These are phyloP conservation scores for Tylopilus vinaceipallidus DNA, from an alignment of 768 basidiomycete genomes.

Conservation along the genomic window DNA sequence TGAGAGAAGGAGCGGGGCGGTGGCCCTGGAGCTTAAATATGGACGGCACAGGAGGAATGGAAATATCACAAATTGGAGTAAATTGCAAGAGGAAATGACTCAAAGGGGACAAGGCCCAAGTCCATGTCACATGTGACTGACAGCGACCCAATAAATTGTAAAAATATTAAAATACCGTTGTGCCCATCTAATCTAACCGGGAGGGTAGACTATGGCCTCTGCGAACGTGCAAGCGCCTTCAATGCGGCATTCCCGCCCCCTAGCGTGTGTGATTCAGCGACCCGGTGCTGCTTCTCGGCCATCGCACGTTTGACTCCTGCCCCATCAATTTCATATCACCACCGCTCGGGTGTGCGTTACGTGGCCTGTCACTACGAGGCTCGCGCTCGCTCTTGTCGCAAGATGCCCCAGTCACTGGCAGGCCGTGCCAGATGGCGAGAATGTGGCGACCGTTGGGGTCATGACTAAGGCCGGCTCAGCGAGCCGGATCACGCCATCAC, in stretches of 20 bases:
- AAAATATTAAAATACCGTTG: background rate
- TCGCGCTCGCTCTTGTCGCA: background rate
- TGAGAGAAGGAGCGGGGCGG: slow-evolving; percentile 18
- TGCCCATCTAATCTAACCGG: slow-evolving; percentile 13
- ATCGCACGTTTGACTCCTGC: slow-evolving; percentile 18
- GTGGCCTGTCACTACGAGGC: background rate
- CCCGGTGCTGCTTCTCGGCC: background rate
- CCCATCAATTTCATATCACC: background rate
- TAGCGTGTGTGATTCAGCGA: background rate
- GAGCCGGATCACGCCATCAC: slow-evolving; percentile 13
- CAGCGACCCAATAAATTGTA: background rate
- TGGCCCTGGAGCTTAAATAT: slow-evolving; percentile 32
- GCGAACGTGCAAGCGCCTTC: slow-evolving; percentile 17
- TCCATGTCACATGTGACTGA: slow-evolving; percentile 26
- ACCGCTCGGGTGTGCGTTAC: slow-evolving; percentile 4
- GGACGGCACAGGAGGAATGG: slow-evolving; percentile 38
- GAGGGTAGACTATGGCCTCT: too few relatives aligned
- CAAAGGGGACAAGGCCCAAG: slow-evolving; percentile 30
- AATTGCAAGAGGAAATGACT: slow-evolving; percentile 33
- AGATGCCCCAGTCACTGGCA: background rate
- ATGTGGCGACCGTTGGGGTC: slow-evolving; percentile 11
- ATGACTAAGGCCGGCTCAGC: slow-evolving; percentile 5
- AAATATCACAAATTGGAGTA: slow-evolving; percentile 34
- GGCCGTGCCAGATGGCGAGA: slow-evolving; percentile 7
- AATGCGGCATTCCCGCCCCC: background rate